Evolutionary conservation across 1,139 yeast genomes (phyloP).

Genomic region (Pichiaceae sp.): DNA sequence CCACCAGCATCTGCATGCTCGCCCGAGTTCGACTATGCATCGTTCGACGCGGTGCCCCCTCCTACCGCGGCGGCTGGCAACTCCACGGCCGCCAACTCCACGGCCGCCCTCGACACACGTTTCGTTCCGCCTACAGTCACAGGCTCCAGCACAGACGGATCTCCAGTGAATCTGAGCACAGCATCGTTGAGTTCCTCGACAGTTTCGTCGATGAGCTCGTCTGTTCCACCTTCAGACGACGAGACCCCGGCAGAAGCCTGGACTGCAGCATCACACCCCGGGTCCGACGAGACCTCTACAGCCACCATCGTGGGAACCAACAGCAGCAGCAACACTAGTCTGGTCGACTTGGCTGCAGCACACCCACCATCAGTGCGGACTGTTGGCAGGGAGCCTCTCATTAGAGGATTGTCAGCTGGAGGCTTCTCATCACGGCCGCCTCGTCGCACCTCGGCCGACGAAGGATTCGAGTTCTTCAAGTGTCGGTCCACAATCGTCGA

Average conservation of each 20-base stretch:
- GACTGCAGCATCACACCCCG: too few species aligned
- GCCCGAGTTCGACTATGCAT: neutral
- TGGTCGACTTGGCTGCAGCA: neutral
- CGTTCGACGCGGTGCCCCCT: neutral
- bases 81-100: neutral
- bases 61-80: neutral
- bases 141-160: neutral
- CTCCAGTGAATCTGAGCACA: neutral
- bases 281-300: neutral
- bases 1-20: neutral
- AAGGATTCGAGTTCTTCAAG: neutral
- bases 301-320: neutral
- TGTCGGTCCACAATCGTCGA: slow-evolving; percentile 29
- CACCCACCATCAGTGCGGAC: neutral
- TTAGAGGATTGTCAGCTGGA: neutral
- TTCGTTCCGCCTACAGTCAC: neutral
- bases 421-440: neutral
- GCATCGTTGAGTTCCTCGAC: neutral
- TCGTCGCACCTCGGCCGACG: neutral
- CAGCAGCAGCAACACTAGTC: neutral
- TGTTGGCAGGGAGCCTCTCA: neutral
- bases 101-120: too few species aligned
- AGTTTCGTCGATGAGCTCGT: neutral
- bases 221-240: neutral
- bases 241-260: neutral